These are phyloP conservation scores for Rhodosporidiobolus sp. DNA, from an alignment of 768 basidiomycete species.

Conservation along the genomic window DNA sequence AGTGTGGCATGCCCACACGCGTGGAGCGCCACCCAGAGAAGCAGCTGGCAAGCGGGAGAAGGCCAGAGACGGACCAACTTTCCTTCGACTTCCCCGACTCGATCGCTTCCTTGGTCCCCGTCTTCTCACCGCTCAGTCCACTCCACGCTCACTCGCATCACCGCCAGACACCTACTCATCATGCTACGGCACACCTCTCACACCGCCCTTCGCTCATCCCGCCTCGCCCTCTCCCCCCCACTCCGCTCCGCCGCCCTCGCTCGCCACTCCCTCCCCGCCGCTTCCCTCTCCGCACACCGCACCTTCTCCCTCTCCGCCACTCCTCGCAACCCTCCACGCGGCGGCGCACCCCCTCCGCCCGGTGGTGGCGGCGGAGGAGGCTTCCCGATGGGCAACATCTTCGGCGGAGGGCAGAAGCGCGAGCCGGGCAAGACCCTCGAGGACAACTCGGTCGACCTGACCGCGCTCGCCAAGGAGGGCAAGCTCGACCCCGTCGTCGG, in stretches of 20 bases:
- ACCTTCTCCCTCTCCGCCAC: neutral
- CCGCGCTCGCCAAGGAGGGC: constrained; percentile 48
- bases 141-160: neutral
- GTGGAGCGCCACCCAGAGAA: too few species aligned
- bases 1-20: too few species aligned
- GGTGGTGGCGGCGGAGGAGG: constrained; percentile 6
- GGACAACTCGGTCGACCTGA: constrained; percentile 45
- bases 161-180: neutral
- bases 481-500: constrained; percentile 40
- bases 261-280: neutral
- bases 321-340: neutral
- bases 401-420: constrained; percentile 22
- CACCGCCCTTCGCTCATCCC: neutral
- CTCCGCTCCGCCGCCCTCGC: neutral
- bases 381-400: constrained; percentile 41
- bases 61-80: too few species aligned
- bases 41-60: too few species aligned
- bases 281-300: neutral
- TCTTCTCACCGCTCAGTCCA: neutral
- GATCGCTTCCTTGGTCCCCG: too few species aligned
- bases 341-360: neutral
- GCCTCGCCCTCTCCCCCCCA: too few species aligned
- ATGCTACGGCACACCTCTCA: neutral
- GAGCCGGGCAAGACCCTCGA: constrained; percentile 34
- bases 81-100: too few species aligned